Percentiles rank a stretch among this genome's conserved stretches.
Conservation (phyloP, 2,329 filamentous ascomycete genomes). For the Plenodomus tracheiphilus region DNA sequence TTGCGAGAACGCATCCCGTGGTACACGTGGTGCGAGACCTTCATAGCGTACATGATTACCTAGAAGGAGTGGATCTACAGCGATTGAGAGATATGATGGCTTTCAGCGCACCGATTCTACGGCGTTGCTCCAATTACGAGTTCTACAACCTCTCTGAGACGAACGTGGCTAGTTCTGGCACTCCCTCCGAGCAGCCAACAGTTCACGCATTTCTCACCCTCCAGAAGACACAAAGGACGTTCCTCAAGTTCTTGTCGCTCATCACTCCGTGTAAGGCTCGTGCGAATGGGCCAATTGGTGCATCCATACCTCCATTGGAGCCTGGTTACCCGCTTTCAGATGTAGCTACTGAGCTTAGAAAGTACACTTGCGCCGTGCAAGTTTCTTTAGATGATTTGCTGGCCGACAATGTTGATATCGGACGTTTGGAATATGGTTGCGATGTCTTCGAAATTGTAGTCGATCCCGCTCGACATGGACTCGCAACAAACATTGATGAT, state of each 20-base stretch:
- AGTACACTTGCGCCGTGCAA: constrained; percentile 69
- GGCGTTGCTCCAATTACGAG: constrained; percentile 71
- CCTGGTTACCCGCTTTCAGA: constrained; percentile 68
- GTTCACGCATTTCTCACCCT: constrained; percentile 65
- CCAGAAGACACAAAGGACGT: constrained; percentile 70
- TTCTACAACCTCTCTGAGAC: constrained; percentile 74
- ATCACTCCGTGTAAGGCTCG: constrained; percentile 57
- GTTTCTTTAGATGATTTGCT: constrained; percentile 63
- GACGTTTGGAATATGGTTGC: constrained; percentile 66
- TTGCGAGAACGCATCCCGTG: constrained; percentile 67
- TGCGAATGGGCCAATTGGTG: constrained; percentile 12
- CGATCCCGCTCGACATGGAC: constrained; percentile 33
- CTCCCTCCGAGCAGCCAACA: constrained; percentile 35
- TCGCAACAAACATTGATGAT: constrained; percentile 34
- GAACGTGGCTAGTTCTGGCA: constrained; percentile 16
- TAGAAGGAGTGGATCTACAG: constrained; percentile 57
- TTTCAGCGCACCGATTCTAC: constrained; percentile 61
- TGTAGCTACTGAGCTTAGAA: constrained; percentile 62
- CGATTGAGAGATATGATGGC: constrained; percentile 63
- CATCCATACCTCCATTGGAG: constrained; percentile 58
- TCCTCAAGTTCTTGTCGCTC: constrained; percentile 68
- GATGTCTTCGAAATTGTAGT: constrained; percentile 69
- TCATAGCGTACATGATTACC: constrained; percentile 65
- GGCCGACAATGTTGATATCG: constrained; percentile 59
- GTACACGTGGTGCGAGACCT: constrained; percentile 70